These are phyloP conservation scores for Penicillium cinerascens DNA, from an alignment of 495 filamentous ascomycete genomes.

Conservation along the genomic window DNA sequence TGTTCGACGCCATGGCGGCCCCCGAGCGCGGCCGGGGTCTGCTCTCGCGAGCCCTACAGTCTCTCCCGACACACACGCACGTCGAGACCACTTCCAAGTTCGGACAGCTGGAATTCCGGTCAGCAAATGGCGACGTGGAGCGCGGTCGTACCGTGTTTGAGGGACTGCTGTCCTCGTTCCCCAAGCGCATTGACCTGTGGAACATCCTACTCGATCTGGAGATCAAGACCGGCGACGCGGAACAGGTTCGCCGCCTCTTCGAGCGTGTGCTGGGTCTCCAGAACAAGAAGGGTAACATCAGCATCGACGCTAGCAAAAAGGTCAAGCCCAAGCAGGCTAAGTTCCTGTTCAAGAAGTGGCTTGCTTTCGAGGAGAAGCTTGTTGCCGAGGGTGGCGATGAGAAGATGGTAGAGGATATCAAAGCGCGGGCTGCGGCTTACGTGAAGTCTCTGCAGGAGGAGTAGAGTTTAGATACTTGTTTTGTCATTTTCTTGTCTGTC, in stretches of 20 bases:
- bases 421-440: slow-evolving; percentile 69
- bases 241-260: slow-evolving; percentile 69
- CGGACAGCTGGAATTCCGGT: slow-evolving; percentile 85
- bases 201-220: slow-evolving; percentile 88
- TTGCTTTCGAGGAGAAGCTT: slow-evolving; percentile 68
- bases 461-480: slow-evolving; percentile 1
- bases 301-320: slow-evolving; percentile 37
- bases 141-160: slow-evolving; percentile 94
- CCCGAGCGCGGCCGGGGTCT: slow-evolving; percentile 73
- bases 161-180: slow-evolving; percentile 75
- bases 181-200: slow-evolving; percentile 88
- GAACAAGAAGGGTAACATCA: slow-evolving; percentile 52
- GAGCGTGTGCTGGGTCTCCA: slow-evolving; percentile 63
- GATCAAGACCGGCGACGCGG: slow-evolving; percentile 59
- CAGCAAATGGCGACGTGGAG: slow-evolving; percentile 77
- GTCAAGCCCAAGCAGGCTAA: slow-evolving; percentile 70
- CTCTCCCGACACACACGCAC: slow-evolving; percentile 67
- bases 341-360: slow-evolving; percentile 81
- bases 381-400: slow-evolving; percentile 53
- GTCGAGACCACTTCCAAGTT: slow-evolving; percentile 80
- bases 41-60: slow-evolving; percentile 82
- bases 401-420: slow-evolving; percentile 68
- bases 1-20: slow-evolving; percentile 65
- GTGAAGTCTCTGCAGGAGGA: slow-evolving; percentile 55
- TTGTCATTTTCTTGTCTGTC: not conserved